Evolutionary conservation across 345 rosid genomes (phyloP).

Genomic region (Eucalyptus pumila): DNA sequence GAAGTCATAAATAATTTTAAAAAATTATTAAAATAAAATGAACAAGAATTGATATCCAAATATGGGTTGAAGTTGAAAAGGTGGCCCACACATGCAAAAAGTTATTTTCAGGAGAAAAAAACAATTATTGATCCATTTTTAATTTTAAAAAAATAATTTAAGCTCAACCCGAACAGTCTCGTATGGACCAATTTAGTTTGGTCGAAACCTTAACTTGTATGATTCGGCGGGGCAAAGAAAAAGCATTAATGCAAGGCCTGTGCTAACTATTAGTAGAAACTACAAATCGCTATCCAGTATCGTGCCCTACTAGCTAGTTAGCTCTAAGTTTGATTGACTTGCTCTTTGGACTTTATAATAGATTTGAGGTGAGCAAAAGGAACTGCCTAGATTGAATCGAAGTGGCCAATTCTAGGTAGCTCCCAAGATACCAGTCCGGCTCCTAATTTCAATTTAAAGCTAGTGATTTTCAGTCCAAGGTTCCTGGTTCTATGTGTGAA

Average conservation of each 20-base stretch:
- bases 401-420: no score
- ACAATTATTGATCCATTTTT: not conserved
- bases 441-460: no score
- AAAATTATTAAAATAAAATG: not conserved
- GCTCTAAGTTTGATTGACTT: not conserved
- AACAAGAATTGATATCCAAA: not conserved
- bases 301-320: not conserved
- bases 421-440: rapidly evolving
- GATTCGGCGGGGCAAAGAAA: not conserved
- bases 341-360: not conserved
- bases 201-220: not conserved
- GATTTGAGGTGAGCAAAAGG: no score
- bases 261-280: not conserved
- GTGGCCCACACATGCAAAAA: not conserved
- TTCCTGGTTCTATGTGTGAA: no score
- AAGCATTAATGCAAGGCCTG: not conserved
- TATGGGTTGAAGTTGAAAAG: not conserved
- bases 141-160: not conserved
- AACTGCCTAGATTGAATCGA: no score
- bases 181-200: not conserved
- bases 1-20: not conserved
- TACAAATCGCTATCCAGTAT: not conserved
- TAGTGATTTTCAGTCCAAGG: no score
- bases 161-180: not conserved
- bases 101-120: not conserved